Evolutionary conservation across 2,329 filamentous ascomycete genomes (phyloP).

Genomic region (Sporothrix mexicana): DNA sequence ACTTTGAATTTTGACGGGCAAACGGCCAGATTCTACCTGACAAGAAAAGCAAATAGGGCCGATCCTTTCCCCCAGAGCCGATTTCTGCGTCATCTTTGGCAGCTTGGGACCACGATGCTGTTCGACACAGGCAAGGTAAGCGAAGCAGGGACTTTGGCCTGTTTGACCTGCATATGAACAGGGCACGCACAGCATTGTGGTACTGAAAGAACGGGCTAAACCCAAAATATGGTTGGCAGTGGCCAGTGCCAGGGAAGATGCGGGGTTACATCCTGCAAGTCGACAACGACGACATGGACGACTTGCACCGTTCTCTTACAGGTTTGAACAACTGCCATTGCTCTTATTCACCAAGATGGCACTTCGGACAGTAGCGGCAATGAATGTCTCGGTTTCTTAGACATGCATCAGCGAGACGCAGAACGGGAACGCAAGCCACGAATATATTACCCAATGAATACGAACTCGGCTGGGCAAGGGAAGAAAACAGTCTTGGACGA

Average conservation of each 20-base stretch:
- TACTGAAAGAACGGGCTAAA: neutral
- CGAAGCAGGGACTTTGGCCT: neutral
- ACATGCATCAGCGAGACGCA: constrained; percentile 2
- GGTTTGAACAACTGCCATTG: neutral
- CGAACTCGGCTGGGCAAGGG: neutral
- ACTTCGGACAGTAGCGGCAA: neutral
- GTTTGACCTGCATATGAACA: neutral
- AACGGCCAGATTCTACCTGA: neutral
- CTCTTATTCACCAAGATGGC: neutral
- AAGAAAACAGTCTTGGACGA: neutral
- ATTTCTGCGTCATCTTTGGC: constrained; percentile 4
- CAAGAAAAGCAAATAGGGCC: neutral
- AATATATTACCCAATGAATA: constrained; percentile 4
- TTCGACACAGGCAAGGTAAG: neutral
- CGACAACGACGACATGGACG: neutral
- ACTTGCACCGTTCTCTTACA: neutral
- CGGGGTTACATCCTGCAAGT: constrained; percentile 11
- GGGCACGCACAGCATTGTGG: constrained; percentile 1
- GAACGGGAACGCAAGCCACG: neutral
- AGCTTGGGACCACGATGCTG: neutral
- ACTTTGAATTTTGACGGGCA: neutral
- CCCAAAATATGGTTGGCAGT: neutral
- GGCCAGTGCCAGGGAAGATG: constrained; percentile 11
- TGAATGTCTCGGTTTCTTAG: constrained; percentile 2
- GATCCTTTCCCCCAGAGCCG: neutral